These are phyloP conservation scores for Echria macrotheca DNA, from an alignment of 495 filamentous ascomycete genomes.

Conservation along the genomic window DNA sequence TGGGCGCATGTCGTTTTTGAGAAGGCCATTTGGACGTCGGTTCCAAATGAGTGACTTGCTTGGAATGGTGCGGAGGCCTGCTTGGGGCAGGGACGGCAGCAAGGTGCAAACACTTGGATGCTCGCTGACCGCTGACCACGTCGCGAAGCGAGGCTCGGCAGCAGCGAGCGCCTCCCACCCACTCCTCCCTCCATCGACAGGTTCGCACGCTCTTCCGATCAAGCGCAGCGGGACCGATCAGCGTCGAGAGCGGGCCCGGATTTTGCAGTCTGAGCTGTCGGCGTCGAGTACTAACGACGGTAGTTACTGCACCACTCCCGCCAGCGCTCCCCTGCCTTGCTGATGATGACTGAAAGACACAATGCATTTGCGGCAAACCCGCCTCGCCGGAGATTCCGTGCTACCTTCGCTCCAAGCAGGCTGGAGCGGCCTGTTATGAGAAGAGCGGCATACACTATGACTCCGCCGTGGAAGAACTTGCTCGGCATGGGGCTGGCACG, in stretches of 20 bases:
- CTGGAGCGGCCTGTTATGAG: conserved; percentile 6
- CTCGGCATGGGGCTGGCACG: conserved; percentile 1
- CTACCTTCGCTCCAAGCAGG: conserved; percentile 1
- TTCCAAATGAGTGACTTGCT: background rate
- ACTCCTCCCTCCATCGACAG: too few species aligned
- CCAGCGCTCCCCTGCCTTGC: too few species aligned
- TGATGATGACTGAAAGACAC: too few species aligned
- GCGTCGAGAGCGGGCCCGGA: conserved; percentile 2
- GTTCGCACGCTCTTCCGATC: too few species aligned
- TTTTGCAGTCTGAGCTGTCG: background rate
- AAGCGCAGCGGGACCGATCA: conserved; percentile 8
- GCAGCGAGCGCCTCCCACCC: background rate
- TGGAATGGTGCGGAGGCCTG: background rate
- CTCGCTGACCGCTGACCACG: background rate
- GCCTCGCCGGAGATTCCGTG: conserved; percentile 6
- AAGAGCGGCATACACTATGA: conserved; percentile 1
- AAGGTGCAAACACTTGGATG: background rate
- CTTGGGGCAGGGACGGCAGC: conserved; percentile 1
- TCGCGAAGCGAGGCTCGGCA: conserved; percentile 8
- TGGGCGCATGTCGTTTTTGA: conserved; percentile 9
- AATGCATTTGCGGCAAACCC: conserved; percentile 7
- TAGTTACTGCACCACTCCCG: too few species aligned
- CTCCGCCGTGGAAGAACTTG: background rate
- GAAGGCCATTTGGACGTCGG: conserved; percentile 4
- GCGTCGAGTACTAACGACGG: background rate